Evolutionary conservation across 2,329 filamentous ascomycete genomes (phyloP).

Genomic region (Domatiomyces catenatus): DNA sequence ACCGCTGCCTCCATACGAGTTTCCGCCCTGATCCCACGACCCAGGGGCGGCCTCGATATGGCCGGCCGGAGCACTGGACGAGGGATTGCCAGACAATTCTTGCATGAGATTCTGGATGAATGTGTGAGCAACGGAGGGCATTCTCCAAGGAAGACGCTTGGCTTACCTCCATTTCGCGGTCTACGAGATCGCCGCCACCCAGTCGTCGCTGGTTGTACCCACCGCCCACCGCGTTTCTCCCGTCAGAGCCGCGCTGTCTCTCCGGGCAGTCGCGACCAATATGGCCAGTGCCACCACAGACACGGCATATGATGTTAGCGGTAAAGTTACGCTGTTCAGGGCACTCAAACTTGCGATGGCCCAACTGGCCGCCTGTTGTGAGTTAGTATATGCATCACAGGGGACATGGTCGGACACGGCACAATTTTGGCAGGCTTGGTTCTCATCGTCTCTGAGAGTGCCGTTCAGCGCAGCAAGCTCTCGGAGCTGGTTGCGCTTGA

Average conservation of each 20-base stretch:
- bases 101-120: slow-evolving; percentile 72
- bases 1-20: slow-evolving; percentile 8
- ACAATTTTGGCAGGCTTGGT: slow-evolving; percentile 98
- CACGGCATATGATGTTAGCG: slow-evolving; percentile 97
- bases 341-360: slow-evolving; percentile 96
- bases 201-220: slow-evolving; percentile 47
- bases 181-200: slow-evolving; percentile 67
- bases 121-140: slow-evolving; percentile 14
- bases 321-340: slow-evolving; percentile 96
- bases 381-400: slow-evolving; percentile 1
- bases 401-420: slow-evolving; percentile 12
- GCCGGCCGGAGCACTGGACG: slow-evolving; percentile 47
- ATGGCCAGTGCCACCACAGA: slow-evolving; percentile 93
- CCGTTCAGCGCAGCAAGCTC: slow-evolving; percentile 96
- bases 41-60: slow-evolving; percentile 76
- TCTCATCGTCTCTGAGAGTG: slow-evolving; percentile 96
- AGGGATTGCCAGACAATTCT: slow-evolving; percentile 67
- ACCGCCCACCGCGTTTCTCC: slow-evolving; percentile 60
- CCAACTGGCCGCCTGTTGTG: slow-evolving; percentile 64
- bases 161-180: slow-evolving; percentile 85
- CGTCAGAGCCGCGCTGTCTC: slow-evolving; percentile 74
- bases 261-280: slow-evolving; percentile 98
- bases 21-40: slow-evolving; percentile 28
- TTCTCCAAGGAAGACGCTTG: not conserved
- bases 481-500: slow-evolving; percentile 95